Percentiles rank a stretch among this genome's conserved stretches.
Evolutionary conservation across 768 basidiomycete genomes (phyloP).

Genomic region (Suillus occidentalis): DNA sequence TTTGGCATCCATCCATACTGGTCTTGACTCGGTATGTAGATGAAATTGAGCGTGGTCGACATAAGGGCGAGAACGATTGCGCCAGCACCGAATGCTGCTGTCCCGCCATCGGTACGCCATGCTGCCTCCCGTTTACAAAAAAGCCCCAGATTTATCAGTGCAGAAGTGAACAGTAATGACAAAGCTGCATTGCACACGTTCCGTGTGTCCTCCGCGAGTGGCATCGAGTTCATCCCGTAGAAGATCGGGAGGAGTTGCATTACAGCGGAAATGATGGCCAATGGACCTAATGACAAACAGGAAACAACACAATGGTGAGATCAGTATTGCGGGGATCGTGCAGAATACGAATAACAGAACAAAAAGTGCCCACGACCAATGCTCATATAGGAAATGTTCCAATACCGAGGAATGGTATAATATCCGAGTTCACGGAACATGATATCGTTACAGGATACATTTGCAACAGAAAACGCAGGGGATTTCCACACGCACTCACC

Average conservation of each 20-base stretch:
- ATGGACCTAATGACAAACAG: conserved; percentile 52
- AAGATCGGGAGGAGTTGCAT: conserved; percentile 81
- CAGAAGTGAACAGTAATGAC: conserved; percentile 89
- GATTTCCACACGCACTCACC: conserved; percentile 43
- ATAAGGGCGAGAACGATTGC: conserved; percentile 81
- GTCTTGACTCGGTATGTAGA: conserved; percentile 82
- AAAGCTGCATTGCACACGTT: conserved; percentile 97
- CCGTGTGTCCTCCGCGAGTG: conserved; percentile 70
- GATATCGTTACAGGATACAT: background rate
- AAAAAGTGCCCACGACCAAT: background rate
- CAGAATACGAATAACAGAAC: background rate
- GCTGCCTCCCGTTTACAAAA: conserved; percentile 86
- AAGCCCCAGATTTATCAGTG: conserved; percentile 94
- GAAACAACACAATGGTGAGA: too few relatives aligned
- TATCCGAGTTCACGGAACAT: background rate
- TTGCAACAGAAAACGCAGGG: background rate
- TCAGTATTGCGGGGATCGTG: background rate
- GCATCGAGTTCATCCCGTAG: conserved; percentile 35
- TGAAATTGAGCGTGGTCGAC: conserved; percentile 83
- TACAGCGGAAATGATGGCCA: conserved; percentile 79
- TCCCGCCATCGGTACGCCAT: conserved; percentile 97
- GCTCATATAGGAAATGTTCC: background rate
- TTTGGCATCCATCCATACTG: conserved; percentile 91
- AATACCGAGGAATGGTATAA: background rate
- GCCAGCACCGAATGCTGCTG: conserved; percentile 87